Evolutionary conservation across 2,329 filamentous ascomycete genomes (phyloP), one percentile per base, ranked within the genome.

Genomic region (Aspergillus sp.): DNA sequence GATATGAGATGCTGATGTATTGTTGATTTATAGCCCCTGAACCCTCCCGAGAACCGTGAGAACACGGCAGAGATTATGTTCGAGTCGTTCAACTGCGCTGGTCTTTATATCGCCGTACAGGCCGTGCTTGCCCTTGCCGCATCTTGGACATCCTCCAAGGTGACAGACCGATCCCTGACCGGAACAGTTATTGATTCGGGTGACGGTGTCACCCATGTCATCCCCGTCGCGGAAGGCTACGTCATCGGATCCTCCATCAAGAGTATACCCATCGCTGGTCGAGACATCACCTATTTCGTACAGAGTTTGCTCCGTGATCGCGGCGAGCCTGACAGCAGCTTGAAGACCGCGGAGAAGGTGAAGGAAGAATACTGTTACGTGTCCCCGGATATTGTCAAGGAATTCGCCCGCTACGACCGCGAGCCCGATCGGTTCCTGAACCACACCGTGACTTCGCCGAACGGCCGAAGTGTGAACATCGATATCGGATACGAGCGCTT

Each of bases 1-100:
- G 19, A 19, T 4, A 19, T 19, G 19, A n/a, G 19, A 19, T 19
- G 19, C 19, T 19, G 4, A 19, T 19, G 19, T 19, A 19, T 19
- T 19, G 2, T 19, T 19, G 19, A 19, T 19, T 27, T 12, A 40
- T 58, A 95, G 88, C 93, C 93, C 52, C 79, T 98, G 64, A 98
- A 98, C 70, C 93, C 93, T 31, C 93, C 93, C 27, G 93, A 98
- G 74, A 97, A 98, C 72, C 90, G 93, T 64, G 93, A 98, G 72
- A 96, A 95, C 68, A 97, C 93, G 27, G 93, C 93, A 68, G 93
- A 98, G 69, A 98, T 98, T 71, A 96, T 98, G 82, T 98, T 98
- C 74, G 93, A 98, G 67, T 97, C 93, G 4, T 98, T 98, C 78
- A 98, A 98, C 74, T 97, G 93, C 69, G 91, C 93, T 46, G 93